Conservation (phyloP, 2,329 filamentous ascomycete genomes). For the Phyllachora maydis region DNA sequence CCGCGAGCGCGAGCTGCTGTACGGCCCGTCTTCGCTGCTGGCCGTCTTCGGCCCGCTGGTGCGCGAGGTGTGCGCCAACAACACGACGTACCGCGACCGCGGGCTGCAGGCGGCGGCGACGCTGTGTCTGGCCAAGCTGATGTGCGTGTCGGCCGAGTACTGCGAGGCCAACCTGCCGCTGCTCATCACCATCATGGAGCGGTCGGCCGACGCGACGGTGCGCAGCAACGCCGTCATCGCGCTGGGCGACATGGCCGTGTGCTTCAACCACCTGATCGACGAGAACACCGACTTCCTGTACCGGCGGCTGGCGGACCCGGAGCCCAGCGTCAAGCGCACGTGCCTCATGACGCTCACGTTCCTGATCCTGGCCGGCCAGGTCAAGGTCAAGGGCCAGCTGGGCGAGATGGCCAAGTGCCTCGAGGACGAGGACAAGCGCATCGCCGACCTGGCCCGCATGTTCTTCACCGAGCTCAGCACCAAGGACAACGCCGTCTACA, state of each 20-base stretch:
- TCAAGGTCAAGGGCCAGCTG: conserved; percentile 97
- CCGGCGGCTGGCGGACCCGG: conserved; percentile 71
- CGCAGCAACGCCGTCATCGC: conserved; percentile 94
- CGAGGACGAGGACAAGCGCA: conserved; percentile 86
- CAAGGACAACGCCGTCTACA: conserved; percentile 98
- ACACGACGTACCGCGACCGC: conserved; percentile 75
- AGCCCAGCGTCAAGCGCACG: conserved; percentile 83
- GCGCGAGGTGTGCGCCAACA: conserved; percentile 84
- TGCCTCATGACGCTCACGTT: conserved; percentile 98
- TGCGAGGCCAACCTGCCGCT: conserved; percentile 84
- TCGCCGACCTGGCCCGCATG: conserved; percentile 86
- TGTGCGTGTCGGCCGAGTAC: conserved; percentile 95
- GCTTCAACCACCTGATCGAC: conserved; percentile 97
- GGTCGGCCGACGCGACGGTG: conserved; percentile 77
- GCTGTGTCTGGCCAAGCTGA: conserved; percentile 87
- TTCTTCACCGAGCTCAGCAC: conserved; percentile 96
- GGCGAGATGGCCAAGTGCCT: conserved; percentile 99
- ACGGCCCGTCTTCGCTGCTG: conserved; percentile 67
- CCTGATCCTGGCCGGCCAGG: conserved; percentile 86
- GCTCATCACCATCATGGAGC: conserved; percentile 94
- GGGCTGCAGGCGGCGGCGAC: conserved; percentile 86
- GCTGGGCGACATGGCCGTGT: conserved; percentile 95
- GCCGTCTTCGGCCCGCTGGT: conserved; percentile 81
- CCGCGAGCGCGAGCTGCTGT: conserved; percentile 66
- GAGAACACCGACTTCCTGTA: conserved; percentile 98